Evolutionary conservation across 352 stramenopile species (phyloP).

Genomic region (Phytopythium oedochilum): DNA sequence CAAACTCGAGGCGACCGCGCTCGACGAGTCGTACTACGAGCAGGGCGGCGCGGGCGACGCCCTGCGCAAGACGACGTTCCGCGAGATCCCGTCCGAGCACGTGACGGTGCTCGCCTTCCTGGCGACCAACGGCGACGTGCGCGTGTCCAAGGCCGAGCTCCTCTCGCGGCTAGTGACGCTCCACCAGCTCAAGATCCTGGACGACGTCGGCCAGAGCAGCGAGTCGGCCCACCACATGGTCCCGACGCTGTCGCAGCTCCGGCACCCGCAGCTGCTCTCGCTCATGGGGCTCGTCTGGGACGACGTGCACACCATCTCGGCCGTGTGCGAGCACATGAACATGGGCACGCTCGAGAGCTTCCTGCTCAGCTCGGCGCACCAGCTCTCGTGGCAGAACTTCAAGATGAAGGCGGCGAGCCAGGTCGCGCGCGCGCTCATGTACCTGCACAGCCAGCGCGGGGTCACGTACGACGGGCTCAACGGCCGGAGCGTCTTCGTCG

Average conservation of each 20-base stretch:
- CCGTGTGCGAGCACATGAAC: conserved; percentile 71
- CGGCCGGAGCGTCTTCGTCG: conserved; percentile 64
- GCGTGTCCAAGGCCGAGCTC: conserved; percentile 41
- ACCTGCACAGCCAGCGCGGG: conserved; percentile 68
- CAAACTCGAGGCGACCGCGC: conserved; percentile 17
- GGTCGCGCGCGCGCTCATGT: conserved; percentile 66
- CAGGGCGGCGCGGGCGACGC: conserved; percentile 29
- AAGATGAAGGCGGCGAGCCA: conserved; percentile 71
- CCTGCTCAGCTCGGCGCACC: conserved; percentile 21
- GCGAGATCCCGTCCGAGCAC: conserved; percentile 39
- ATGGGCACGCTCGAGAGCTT: conserved; percentile 62
- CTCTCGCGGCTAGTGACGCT: conserved; percentile 49
- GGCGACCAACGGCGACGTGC: conserved; percentile 37
- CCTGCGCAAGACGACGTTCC: conserved; percentile 52
- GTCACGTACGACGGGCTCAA: conserved; percentile 71
- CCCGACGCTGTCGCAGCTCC: conserved; percentile 56
- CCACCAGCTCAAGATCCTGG: conserved; percentile 43
- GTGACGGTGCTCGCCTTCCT: conserved; percentile 36
- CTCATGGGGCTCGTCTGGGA: conserved; percentile 62
- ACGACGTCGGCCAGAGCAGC: conserved; percentile 38
- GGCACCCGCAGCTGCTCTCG: conserved; percentile 59
- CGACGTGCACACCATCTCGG: conserved; percentile 50
- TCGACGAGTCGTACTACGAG: conserved; percentile 35
- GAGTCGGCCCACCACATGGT: conserved; percentile 54
- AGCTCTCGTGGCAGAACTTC: conserved; percentile 70